Percentiles rank a stretch among this genome's conserved stretches.
Evolutionary conservation across 192 early-diverging fungal genomes (phyloP).

Genomic region (Backusella australiensis): DNA sequence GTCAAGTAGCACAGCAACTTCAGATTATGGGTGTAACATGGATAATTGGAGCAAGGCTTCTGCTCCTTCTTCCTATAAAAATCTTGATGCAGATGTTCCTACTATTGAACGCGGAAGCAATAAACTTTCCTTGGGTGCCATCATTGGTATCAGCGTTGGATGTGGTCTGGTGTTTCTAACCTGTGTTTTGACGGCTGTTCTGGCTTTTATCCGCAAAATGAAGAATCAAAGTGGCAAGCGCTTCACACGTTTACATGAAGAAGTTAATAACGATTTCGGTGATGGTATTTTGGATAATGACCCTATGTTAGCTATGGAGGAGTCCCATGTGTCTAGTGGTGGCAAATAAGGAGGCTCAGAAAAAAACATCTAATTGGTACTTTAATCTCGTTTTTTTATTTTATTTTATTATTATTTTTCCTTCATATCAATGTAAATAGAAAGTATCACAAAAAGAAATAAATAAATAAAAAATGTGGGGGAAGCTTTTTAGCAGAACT

Average conservation of each 20-base stretch:
- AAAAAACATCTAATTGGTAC: not conserved
- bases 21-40: conserved; percentile 17
- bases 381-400: not conserved
- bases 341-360: not conserved
- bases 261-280: not conserved
- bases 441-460: conserved; percentile 7
- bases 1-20: not conserved
- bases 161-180: conserved; percentile 36
- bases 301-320: conserved; percentile 13
- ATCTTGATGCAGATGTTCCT: conserved; percentile 13
- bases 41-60: not conserved
- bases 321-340: not conserved
- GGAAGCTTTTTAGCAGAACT: not conserved
- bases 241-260: conserved; percentile 14
- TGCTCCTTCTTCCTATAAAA: conserved; percentile 3
- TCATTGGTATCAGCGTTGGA: conserved; percentile 41
- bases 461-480: not conserved
- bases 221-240: conserved; percentile 2
- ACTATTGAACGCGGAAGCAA: not conserved
- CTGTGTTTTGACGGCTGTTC: conserved; percentile 34
- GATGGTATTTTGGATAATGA: not conserved
- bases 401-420: not conserved
- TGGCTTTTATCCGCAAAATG: conserved; percentile 25
- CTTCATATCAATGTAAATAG: conserved; percentile 3
- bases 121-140: conserved; percentile 16